phyloP scores from a whole-genome alignment of 371 early-diverging fungal species.

The Blakeslea trispora region DNA sequence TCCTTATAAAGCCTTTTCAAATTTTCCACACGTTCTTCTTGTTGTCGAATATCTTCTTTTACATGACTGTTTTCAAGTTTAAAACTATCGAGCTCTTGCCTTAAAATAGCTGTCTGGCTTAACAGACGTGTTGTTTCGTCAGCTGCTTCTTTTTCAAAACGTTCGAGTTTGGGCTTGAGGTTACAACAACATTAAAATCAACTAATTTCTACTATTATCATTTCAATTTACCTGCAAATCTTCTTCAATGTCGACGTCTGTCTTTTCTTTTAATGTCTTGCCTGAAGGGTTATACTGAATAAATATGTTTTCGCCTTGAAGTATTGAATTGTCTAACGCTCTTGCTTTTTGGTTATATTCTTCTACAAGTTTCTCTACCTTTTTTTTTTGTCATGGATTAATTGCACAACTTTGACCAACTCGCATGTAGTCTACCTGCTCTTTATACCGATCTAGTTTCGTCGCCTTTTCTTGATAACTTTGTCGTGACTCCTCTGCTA shows the following conservation, averaged over 20 bases:
- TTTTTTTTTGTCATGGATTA: not conserved
- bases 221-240: not conserved
- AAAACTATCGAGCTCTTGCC: not conserved
- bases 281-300: not conserved
- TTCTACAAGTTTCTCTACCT: not conserved
- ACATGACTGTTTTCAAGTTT: not conserved
- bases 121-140: not conserved
- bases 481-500: not conserved
- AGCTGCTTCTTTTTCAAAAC: not conserved
- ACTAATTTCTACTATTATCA: too few species aligned
- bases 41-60: not conserved
- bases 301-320: not conserved
- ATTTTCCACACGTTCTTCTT: not conserved
- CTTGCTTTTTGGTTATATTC: not conserved
- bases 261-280: not conserved
- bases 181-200: not conserved
- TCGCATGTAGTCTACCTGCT: not conserved
- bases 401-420: too few species aligned
- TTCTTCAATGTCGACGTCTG: not conserved
- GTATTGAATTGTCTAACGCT: not conserved
- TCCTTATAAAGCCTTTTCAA: not conserved
- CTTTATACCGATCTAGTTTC: not conserved
- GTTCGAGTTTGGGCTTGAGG: not conserved
- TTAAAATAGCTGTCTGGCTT: not conserved
- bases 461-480: not conserved